Evolutionary conservation across 495 filamentous ascomycete species (phyloP), one percentile per base, ranked within the genome.

Genomic region (Gamarada debralockiae): DNA sequence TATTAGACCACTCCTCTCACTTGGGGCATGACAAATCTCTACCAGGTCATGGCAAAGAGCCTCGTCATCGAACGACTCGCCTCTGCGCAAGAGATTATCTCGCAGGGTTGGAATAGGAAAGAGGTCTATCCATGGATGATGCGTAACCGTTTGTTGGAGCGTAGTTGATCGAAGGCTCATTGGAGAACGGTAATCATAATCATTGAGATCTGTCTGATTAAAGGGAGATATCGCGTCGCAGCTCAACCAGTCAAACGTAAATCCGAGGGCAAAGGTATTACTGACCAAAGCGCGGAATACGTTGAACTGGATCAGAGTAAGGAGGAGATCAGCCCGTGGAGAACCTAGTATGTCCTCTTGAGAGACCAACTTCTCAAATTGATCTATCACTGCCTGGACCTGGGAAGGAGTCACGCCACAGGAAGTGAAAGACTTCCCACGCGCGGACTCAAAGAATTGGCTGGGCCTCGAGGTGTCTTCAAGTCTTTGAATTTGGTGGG

Each of bases 111-210:
- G 63, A 18, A 59, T 60, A 3, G 65, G 65, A 40, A 67, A 67
- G 31, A 65, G 63, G 41, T 67, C 65, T 14, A 67, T 22, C 65
- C 65, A 67, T 2, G 65, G 63, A 53, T 67, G 65, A 36, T 67
- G 65, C 0, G 51, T 56, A 45, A 61, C 40, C n/a, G 47, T 25
- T 17, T 20, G 34, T 36, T 65, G 62, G 9, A 55, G 14, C 10
- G 31, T n/a, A 34, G 31, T 55, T 14, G 52, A 45, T 18, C 17
- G 24, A 29, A 55, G 52, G 39, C 22, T 29, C 21, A 18, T 7
- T 34, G 51, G 51, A 17, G 7, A 38, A 18, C 0, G 38, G 33
- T 9, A 14, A 23, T 12, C 4, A 12, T 33, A 3, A 27, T 24
- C 23, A 7, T 44, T 41, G 13, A 41, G 40, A 14, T 37, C 24